Evolutionary conservation across 768 basidiomycete species (phyloP), one percentile per base, ranked within the genome.

Genomic region (Tulasnella sp.): DNA sequence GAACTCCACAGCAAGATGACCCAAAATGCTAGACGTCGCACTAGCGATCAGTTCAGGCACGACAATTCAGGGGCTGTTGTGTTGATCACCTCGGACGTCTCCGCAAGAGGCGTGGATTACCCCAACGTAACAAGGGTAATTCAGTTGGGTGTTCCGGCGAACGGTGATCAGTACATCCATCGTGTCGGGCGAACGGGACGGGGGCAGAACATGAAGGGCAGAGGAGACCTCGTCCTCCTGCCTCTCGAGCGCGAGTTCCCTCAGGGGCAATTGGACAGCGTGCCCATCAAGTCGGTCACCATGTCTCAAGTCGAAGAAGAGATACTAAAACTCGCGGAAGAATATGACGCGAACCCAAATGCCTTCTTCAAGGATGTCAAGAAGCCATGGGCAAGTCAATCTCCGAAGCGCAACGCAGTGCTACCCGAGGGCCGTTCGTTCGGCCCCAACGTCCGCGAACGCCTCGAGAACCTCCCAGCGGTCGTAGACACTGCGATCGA

Each of bases 61-160:
- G 79, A 83, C 61, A 73, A 62, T 15, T 66, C 69, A 1, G 73
- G 73, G 4, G 76, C 81, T 0, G 72, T 78, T 2, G 72, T 96
- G 29, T 77, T 94, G 50, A 74, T 96, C 62, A 85, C 82, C 3
- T 91, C 89, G 1, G 91, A 94, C 62, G 82, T 94, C 4, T 91
- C 87, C 27, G 88, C 89, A 19, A 79, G 89, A 57, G 88, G 88
- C 14, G 78, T 93, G 42, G 88, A 94, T 67, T 94, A 93, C 67
- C 89, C 89, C 6, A 80, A 78, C 17, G 86, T 92, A 19, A 88
- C 87, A 0, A 81, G 91, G 36, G 85, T 93, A 60, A 84, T 98
- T 62, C 96, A 97, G 67, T 74, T 99, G 49, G 92, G 94, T 49
- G 73, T 86, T 6, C 92, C 94, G 2, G 67, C 70, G 5, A 73